These are phyloP conservation scores for Suillus plorans DNA, from an alignment of 768 basidiomycete genomes.

Conservation along the genomic window DNA sequence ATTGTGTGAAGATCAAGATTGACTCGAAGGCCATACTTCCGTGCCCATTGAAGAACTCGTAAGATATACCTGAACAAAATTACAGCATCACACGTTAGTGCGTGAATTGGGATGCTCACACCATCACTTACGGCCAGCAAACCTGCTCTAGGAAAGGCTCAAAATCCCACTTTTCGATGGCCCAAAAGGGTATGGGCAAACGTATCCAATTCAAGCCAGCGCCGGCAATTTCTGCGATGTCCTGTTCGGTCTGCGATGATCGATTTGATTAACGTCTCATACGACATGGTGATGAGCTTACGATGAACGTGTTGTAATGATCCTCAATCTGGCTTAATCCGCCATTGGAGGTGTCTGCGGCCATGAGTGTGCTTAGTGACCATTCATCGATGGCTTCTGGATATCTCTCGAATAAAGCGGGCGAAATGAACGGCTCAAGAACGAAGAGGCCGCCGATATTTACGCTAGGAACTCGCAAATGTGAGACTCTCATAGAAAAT, in stretches of 20 bases:
- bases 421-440: constrained; percentile 77
- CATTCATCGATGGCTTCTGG: constrained; percentile 60
- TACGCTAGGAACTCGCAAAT: constrained; percentile 36
- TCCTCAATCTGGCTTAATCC: constrained; percentile 64
- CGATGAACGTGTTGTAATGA: constrained; percentile 84
- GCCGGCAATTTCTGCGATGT: constrained; percentile 85
- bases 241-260: constrained; percentile 70
- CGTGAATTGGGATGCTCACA: constrained; percentile 5
- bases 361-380: constrained; percentile 66
- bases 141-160: constrained; percentile 78
- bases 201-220: constrained; percentile 87
- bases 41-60: constrained; percentile 73
- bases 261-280: background rate
- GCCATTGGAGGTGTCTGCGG: constrained; percentile 58
- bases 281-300: constrained; percentile 35
- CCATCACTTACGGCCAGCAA: constrained; percentile 62
- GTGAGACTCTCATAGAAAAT: constrained; percentile 11
- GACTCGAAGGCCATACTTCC: constrained; percentile 89
- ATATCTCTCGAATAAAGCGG: constrained; percentile 62
- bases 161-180: constrained; percentile 68
- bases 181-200: constrained; percentile 84
- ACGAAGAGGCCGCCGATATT: constrained; percentile 78
- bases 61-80: constrained; percentile 60
- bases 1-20: constrained; percentile 77
- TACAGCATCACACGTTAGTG: background rate